These are phyloP conservation scores for Rhytidiadelphus loreus DNA, from an alignment of 225 moss, liverwort and hornwort genomes.

Conservation along the genomic window DNA sequence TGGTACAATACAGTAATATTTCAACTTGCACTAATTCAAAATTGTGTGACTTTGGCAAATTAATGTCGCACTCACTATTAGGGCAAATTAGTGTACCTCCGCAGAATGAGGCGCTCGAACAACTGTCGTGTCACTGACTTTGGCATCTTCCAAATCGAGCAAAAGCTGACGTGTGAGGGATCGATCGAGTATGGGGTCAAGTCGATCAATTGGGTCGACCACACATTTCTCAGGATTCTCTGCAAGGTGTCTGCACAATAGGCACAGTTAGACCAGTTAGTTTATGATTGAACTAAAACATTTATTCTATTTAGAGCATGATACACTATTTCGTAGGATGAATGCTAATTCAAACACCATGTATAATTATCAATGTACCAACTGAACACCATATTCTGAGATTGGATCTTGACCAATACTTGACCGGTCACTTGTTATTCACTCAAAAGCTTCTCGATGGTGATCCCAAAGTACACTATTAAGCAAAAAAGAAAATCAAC, in stretches of 20 bases:
- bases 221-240: constrained; percentile 56
- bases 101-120: constrained; percentile 67
- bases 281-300: neutral
- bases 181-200: constrained; percentile 73
- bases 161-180: constrained; percentile 62
- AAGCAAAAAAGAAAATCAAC: too few relatives aligned
- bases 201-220: constrained; percentile 64
- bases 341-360: neutral
- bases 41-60: neutral
- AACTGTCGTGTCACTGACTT: constrained; percentile 30
- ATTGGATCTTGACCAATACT: neutral
- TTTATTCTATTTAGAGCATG: neutral
- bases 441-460: neutral
- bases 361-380: neutral
- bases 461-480: neutral
- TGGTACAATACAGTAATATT: neutral
- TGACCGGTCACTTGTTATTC: too few relatives aligned
- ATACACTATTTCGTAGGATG: neutral
- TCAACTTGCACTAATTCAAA: neutral
- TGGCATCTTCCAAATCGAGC: constrained; percentile 30
- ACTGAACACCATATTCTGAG: neutral
- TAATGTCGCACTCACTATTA: neutral
- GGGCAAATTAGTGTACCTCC: constrained; percentile 31
- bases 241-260: constrained; percentile 40
- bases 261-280: neutral